Base-by-base conservation (phyloP, 2,329 filamentous ascomycete genomes). In the Incumbomyces lentus region DNA sequence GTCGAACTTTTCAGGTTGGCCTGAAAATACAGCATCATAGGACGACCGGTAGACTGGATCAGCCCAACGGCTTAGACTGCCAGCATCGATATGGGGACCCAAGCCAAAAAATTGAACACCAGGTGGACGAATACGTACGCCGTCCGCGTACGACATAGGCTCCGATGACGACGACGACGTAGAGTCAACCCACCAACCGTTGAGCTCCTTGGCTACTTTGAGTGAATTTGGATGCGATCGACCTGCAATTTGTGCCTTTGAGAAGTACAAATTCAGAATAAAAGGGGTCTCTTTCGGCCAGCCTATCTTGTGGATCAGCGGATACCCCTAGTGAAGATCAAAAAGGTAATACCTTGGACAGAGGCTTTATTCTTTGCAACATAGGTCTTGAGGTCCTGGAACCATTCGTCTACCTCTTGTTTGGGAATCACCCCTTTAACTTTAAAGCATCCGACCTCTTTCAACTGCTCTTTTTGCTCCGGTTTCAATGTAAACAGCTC, bases 31-130 rank as follows among this genome's bases (percentile, higher is more conserved):
- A 6, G 55, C 42, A 13, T 54, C 47, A 51, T 70, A 71, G 5
- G 60, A 59, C 13, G 59, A 56, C 31, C 62, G 61, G 44, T 70
- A 70, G 2, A 55, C 51, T 1, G 59, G 55, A 31, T 69, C 65
- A 2, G 63, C 66, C 68, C 67, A 70, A 12, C 68, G 65, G 45
- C 59, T 64, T 22, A 71, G 57, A 48, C 63, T 67, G 16, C 67
- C 67, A 1, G 65, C 67, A 50, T 70, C 67, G 35, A 70, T 68
- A 46, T 70, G 68, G 18, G 67, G 67, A 1, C 68, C 67, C 1
- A 70, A 58, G 6, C 67, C 65, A 7, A 61, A 59, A 49, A 70
- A 70, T 1, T 55, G 51, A 26, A 65, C 59, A 16, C 61, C 58
- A 4, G 65, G 64, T 3, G 64, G 59, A 8, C 68, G 60, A 46